Percentiles rank a stretch among this genome's conserved stretches.
These are phyloP conservation scores for Aspergillus tubingensis DNA, from an alignment of 2,329 filamentous ascomycete species.

Conservation along the genomic window DNA sequence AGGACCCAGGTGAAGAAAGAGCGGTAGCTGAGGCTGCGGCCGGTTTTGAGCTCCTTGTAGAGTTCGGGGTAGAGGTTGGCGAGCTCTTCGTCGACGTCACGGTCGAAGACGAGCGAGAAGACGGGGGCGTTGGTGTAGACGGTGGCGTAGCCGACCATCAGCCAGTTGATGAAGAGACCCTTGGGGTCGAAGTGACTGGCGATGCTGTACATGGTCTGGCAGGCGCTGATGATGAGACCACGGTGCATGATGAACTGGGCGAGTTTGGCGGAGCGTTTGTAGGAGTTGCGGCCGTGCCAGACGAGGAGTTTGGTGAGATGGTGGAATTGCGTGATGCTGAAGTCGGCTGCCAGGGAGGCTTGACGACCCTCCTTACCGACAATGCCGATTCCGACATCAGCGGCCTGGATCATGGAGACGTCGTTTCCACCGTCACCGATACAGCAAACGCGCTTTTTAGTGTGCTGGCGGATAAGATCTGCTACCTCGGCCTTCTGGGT, in stretches of 20 bases:
- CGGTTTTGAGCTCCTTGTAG: conserved; percentile 94
- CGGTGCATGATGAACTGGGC: conserved; percentile 98
- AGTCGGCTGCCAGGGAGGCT: conserved; percentile 91
- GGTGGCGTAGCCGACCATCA: conserved; percentile 94
- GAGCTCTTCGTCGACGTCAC: conserved; percentile 89
- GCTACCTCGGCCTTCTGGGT: conserved; percentile 97
- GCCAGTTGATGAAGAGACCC: conserved; percentile 93
- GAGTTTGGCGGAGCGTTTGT: conserved; percentile 93
- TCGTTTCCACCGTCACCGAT: conserved; percentile 98
- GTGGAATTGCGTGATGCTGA: conserved; percentile 92
- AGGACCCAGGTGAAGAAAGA: conserved; percentile 98
- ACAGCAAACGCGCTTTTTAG: conserved; percentile 93
- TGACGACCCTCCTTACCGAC: conserved; percentile 97
- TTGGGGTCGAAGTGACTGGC: conserved; percentile 90
- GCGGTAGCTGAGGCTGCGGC: conserved; percentile 81
- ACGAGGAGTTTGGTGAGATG: conserved; percentile 96
- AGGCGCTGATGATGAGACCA: conserved; percentile 90
- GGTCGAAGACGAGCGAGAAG: conserved; percentile 89
- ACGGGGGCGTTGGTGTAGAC: conserved; percentile 93
- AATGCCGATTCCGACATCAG: conserved; percentile 95
- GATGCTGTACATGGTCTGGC: conserved; percentile 96
- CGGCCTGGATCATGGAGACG: conserved; percentile 98
- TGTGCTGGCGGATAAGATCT: conserved; percentile 83
- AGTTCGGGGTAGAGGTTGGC: conserved; percentile 95
- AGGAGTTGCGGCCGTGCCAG: conserved; percentile 97